Percentiles rank a stretch among this genome's conserved stretches.
These are phyloP conservation scores for Galerina sulciceps DNA, from an alignment of 768 basidiomycete genomes.

Conservation along the genomic window DNA sequence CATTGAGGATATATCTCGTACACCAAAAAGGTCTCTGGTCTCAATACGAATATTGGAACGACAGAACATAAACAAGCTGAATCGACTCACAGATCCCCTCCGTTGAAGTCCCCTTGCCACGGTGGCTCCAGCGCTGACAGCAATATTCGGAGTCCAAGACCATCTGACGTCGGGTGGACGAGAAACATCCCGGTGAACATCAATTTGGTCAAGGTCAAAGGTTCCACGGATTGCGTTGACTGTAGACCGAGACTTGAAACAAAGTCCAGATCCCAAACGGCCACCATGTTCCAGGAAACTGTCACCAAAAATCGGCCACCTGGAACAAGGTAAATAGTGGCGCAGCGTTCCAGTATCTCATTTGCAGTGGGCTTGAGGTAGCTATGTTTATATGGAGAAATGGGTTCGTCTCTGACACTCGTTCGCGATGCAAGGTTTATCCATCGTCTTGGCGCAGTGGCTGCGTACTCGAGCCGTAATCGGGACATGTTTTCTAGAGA, in stretches of 20 bases:
- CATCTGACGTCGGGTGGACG: conserved; percentile 17
- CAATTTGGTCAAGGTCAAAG: conserved; percentile 7
- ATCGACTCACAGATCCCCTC: not conserved
- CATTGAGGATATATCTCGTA: conserved; percentile 18
- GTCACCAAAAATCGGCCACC: conserved; percentile 36
- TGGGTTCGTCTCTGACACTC: not conserved
- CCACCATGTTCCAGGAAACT: conserved; percentile 10
- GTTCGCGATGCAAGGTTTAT: conserved; percentile 8
- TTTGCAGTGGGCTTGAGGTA: conserved; percentile 8
- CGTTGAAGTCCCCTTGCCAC: not conserved
- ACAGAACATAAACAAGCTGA: not conserved
- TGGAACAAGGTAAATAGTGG: conserved; percentile 27
- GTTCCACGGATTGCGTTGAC: conserved; percentile 5
- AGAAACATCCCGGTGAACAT: not conserved
- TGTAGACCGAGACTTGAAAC: conserved; percentile 2
- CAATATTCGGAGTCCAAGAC: conserved; percentile 14
- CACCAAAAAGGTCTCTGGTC: not conserved
- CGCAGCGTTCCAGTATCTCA: conserved; percentile 1
- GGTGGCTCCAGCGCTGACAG: not conserved
- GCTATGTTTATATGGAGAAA: not conserved
- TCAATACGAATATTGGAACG: not conserved
- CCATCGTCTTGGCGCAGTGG: conserved; percentile 26
- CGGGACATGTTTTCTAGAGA: conserved; percentile 29
- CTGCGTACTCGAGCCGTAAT: conserved; percentile 29
- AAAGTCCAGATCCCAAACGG: conserved; percentile 33